Evolutionary conservation across 177 flowering plant species (phyloP), one percentile per base, ranked within the genome.

Genomic region (Vitis hybrid): DNA sequence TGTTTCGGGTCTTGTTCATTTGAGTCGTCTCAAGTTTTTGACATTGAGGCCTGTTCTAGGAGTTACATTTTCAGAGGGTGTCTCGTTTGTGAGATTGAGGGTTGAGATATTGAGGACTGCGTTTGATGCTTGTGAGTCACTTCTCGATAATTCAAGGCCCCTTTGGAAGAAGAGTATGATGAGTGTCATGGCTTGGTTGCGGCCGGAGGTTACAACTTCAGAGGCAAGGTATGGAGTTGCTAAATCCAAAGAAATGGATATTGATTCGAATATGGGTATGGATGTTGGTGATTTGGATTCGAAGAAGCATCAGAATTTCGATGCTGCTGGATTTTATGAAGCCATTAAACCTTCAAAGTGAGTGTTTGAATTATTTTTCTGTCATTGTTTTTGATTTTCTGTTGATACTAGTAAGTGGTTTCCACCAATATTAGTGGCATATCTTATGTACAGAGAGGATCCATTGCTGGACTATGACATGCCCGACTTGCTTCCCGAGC

Each of bases 291-390:
- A 66, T 59, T 16, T 62, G 26, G 62, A 60, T 18, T 55, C 78
- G 16, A 72, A 60, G 55, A 78, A 81, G 52, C 73, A 33, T 20
- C 70, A 72, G 10, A 84, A 79, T 65, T 89, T 92, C 77, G 90
- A 92, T 80, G 90, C 77, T 69, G 76, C 83, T 53, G 76, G 76
- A n/a, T 92, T 94, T 76, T 94, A 92, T 73, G 97, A 94, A 79
- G 95, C 95, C 74, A 90, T 94, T 71, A 92, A 86, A 64, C 97
- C 90, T 72, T 86, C 97, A 79, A 94, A 94, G 98, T 94, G 77
- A 90, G 97, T 84, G 50, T 2, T 60, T 49, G 45, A 62, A 48
- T 56, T 64, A 19, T 18, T 59, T 57, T 10, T 62, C 9, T 11
- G 50, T 69, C 19, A 60, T 61, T 13, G 20, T 18, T 20, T 18